These are phyloP conservation scores for Pleurostoma richardsiae DNA, from an alignment of 2,329 filamentous ascomycete genomes.

Conservation along the genomic window DNA sequence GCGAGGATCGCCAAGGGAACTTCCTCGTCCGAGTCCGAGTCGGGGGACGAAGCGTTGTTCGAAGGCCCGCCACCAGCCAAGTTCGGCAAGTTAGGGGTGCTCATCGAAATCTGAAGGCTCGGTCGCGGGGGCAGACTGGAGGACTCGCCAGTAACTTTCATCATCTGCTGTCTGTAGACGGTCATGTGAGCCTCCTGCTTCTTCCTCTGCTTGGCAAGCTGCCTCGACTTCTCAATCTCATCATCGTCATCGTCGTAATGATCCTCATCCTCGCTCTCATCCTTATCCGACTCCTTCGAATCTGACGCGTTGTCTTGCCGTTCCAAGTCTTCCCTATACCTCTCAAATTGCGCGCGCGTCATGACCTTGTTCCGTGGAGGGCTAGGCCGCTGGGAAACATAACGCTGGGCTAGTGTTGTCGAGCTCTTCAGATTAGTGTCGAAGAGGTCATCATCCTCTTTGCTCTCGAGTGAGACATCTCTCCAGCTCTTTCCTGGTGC, in stretches of 20 bases:
- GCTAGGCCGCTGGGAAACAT: constrained; percentile 25
- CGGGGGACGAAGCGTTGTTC: constrained; percentile 34
- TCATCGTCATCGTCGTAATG: constrained; percentile 73
- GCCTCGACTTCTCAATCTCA: constrained; percentile 68
- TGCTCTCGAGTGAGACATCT: constrained; percentile 22
- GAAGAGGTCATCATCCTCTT: constrained; percentile 52
- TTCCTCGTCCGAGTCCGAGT: constrained; percentile 71
- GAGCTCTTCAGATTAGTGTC: constrained; percentile 37
- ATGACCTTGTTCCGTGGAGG: constrained; percentile 69
- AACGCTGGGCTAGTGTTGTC: constrained; percentile 28
- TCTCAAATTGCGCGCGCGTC: constrained; percentile 84
- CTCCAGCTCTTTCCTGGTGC: constrained; percentile 16
- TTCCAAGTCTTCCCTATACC: constrained; percentile 70
- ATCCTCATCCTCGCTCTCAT: constrained; percentile 59
- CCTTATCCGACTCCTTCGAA: constrained; percentile 41
- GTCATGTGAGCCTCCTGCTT: constrained; percentile 90
- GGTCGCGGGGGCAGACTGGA: constrained; percentile 45
- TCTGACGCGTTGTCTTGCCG: constrained; percentile 43
- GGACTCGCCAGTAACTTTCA: constrained; percentile 83
- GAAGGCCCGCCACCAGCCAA: constrained; percentile 28
- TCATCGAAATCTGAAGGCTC: constrained; percentile 51
- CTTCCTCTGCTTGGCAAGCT: constrained; percentile 69
- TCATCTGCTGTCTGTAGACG: constrained; percentile 91
- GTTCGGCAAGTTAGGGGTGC: constrained; percentile 54
- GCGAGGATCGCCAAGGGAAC: constrained; percentile 81